Conservation (phyloP, 148 eudicot species). For the Nepenthes gracilis region DNA sequence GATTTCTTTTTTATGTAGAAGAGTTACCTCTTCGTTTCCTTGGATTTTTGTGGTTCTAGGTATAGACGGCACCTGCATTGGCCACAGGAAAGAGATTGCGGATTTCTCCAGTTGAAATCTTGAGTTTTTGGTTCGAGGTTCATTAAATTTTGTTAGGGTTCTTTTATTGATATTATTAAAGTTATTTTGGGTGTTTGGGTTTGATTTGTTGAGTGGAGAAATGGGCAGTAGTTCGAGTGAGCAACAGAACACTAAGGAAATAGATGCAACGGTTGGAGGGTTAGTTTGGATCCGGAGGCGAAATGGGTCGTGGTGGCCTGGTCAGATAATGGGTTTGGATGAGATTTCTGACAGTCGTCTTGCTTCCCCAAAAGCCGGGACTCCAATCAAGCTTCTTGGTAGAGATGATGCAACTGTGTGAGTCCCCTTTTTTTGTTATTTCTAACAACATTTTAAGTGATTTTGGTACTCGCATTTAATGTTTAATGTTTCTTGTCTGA, state of each 20-base stretch:
- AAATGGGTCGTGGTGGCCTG: slow-evolving; percentile 95
- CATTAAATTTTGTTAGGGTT: too few species aligned
- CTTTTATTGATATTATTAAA: too few species aligned
- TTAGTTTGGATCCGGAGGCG: slow-evolving; percentile 76
- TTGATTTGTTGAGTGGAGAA: slow-evolving; percentile 12
- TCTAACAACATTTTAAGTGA: too few species aligned
- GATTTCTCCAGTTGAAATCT: too few species aligned
- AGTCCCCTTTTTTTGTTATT: slow-evolving; percentile 20
- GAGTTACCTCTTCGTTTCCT: too few species aligned
- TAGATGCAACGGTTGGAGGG: slow-evolving; percentile 44
- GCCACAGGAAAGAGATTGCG: too few species aligned
- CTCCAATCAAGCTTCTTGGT: slow-evolving; percentile 71
- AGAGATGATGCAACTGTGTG: slow-evolving; percentile 76
- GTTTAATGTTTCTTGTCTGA: too few species aligned
- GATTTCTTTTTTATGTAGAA: too few species aligned
- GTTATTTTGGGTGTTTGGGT: background rate
- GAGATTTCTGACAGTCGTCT: slow-evolving; percentile 33
- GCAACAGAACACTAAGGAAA: slow-evolving; percentile 17
- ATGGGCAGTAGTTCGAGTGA: slow-evolving; percentile 25
- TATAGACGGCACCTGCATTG: too few species aligned
- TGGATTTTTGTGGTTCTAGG: too few species aligned
- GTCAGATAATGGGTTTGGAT: slow-evolving; percentile 44
- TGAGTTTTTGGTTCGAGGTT: too few species aligned
- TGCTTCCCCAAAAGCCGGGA: slow-evolving; percentile 37
- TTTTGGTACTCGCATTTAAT: too few species aligned